Percentiles rank a stretch among this genome's conserved stretches.
Conservation (phyloP, 2,329 filamentous ascomycete species). For the Colletotrichum horii region DNA sequence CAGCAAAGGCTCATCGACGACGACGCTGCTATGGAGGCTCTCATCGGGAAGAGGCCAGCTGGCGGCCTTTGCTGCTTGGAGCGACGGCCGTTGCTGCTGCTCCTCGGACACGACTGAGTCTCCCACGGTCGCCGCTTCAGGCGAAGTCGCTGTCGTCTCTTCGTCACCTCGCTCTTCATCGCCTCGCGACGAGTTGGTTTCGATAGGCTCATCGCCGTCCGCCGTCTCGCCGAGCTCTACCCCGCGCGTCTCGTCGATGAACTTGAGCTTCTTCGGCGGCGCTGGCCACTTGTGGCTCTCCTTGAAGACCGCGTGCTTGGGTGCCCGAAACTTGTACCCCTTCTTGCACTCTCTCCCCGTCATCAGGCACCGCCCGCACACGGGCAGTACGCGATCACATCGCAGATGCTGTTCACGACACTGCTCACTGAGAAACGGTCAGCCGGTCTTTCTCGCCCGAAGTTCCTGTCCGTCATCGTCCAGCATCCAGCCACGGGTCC, state of each 20-base stretch:
- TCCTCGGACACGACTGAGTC: neutral
- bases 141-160: neutral
- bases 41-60: conserved; percentile 10
- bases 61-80: conserved; percentile 9
- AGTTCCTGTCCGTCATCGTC: neutral
- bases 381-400: conserved; percentile 35
- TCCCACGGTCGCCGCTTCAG: neutral
- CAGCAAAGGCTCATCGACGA: neutral
- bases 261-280: conserved; percentile 18
- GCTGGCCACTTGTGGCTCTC: conserved; percentile 20
- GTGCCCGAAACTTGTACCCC: conserved; percentile 23
- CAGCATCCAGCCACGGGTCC: neutral
- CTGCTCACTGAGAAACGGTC: conserved; percentile 38
- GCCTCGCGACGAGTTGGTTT: neutral
- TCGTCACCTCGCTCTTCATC: neutral
- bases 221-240: conserved; percentile 10
- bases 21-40: neutral
- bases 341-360: conserved; percentile 22
- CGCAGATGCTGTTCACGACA: conserved; percentile 54
- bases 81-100: neutral
- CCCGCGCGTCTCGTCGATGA: conserved; percentile 17
- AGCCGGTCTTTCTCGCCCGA: neutral
- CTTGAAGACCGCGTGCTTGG: conserved; percentile 17
- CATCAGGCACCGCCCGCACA: conserved; percentile 21
- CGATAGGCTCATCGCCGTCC: neutral